phyloP scores from a whole-genome alignment of 179 eudicot species.

The Heliamphora pulchella region DNA sequence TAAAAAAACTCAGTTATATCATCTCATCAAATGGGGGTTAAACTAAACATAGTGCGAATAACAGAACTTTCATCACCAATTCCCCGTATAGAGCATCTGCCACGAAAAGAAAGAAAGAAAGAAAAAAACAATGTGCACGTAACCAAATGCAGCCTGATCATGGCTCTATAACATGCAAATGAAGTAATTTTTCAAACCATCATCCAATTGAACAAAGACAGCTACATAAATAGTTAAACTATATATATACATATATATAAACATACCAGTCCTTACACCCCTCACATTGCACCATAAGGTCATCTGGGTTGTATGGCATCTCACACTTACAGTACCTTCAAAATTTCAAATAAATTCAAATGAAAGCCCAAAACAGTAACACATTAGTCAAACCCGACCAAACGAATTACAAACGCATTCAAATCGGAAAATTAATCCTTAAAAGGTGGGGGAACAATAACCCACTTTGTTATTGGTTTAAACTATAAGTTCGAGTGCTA shows the following conservation, averaged over 20 bases:
- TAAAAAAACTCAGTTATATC: too few species aligned
- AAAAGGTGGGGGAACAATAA: too few species aligned
- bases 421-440: too few species aligned
- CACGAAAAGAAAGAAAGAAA: not conserved
- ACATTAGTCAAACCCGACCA: not conserved
- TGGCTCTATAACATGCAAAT: not conserved
- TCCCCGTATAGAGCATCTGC: not conserved
- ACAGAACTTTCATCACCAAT: not conserved
- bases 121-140: not conserved
- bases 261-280: conserved; percentile 51
- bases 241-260: not conserved
- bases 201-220: not conserved
- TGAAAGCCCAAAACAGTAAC: too few species aligned
- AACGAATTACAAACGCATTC: too few species aligned
- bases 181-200: not conserved
- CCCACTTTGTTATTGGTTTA: too few species aligned
- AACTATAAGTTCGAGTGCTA: too few species aligned
- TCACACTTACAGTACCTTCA: conserved; percentile 53
- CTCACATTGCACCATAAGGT: conserved; percentile 54
- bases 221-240: not conserved
- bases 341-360: conserved; percentile 23
- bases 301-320: conserved; percentile 55
- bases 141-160: not conserved
- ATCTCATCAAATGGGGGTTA: too few species aligned
- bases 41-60: not conserved